These are phyloP conservation scores for Allium fistulosum DNA, from an alignment of 106 monocot genomes.

Conservation along the genomic window DNA sequence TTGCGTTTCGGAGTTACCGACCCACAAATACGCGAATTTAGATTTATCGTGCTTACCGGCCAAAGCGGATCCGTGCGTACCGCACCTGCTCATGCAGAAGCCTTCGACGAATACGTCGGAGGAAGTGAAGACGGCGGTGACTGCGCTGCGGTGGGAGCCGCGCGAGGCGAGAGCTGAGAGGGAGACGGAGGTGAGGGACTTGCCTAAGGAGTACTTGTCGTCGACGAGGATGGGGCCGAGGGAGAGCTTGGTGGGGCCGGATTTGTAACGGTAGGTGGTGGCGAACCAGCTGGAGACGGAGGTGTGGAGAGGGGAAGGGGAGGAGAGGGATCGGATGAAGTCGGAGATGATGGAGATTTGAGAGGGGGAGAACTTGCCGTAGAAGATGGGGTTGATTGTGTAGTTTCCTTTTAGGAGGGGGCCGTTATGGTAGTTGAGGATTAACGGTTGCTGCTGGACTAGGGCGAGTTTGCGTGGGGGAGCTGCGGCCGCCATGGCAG, in stretches of 20 bases:
- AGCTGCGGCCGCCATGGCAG: background rate
- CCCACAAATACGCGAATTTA: slow-evolving; percentile 36
- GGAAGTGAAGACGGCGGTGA: slow-evolving; percentile 50
- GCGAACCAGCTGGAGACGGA: slow-evolving; percentile 51
- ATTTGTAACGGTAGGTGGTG: slow-evolving; percentile 20
- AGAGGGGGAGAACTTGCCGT: slow-evolving; percentile 59
- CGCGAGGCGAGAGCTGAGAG: slow-evolving; percentile 18
- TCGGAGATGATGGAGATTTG: slow-evolving; percentile 55
- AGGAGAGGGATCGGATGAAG: slow-evolving; percentile 56
- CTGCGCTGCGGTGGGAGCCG: slow-evolving; percentile 10
- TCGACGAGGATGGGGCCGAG: slow-evolving; percentile 28
- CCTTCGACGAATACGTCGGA: slow-evolving; percentile 50
- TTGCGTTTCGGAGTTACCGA: slow-evolving; percentile 39
- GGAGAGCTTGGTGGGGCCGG: slow-evolving; percentile 12
- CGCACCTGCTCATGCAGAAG: slow-evolving; percentile 78
- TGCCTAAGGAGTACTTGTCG: slow-evolving; percentile 34
- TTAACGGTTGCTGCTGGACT: slow-evolving; percentile 22
- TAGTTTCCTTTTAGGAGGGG: slow-evolving; percentile 43
- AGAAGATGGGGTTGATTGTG: slow-evolving; percentile 59
- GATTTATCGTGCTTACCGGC: background rate
- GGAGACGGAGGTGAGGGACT: slow-evolving; percentile 17
- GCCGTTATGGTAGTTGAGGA: slow-evolving; percentile 59
- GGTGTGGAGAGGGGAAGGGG: background rate
- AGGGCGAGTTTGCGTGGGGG: background rate
- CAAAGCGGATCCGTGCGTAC: slow-evolving; percentile 26